Evolutionary conservation across 192 early-diverging fungal species (phyloP).

Genomic region (Coemansia sp.): DNA sequence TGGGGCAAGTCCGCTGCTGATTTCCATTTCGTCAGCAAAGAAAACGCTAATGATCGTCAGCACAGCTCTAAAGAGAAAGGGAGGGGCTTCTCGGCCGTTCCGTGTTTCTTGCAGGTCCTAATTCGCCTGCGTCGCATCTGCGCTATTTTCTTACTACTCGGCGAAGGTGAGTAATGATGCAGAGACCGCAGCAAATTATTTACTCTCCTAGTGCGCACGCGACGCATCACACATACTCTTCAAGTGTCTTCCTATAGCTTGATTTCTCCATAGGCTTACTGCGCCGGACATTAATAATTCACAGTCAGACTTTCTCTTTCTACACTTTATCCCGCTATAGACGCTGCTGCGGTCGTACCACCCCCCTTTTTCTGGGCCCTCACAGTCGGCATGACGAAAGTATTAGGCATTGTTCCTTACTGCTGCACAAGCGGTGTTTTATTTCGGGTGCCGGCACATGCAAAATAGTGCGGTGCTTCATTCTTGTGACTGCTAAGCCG

Average conservation of each 20-base stretch:
- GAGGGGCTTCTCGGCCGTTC: not conserved
- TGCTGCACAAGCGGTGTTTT: not conserved
- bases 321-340: not conserved
- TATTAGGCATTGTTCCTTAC: not conserved
- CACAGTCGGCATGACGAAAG: not conserved
- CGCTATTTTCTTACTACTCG: not conserved
- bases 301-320: not conserved
- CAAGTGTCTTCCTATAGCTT: not conserved
- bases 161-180: not conserved
- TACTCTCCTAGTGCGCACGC: not conserved
- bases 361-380: not conserved
- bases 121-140: not conserved
- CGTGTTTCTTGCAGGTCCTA: not conserved
- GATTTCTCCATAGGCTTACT: not conserved
- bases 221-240: not conserved
- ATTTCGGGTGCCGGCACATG: not conserved
- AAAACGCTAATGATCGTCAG: not conserved
- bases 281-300: not conserved
- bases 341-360: not conserved
- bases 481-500: constrained; percentile 4
- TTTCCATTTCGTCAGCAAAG: not conserved
- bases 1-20: not conserved
- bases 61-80: not conserved
- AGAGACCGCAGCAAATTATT: not conserved
- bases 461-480: not conserved